Percentiles rank a stretch among this genome's conserved stretches.
Evolutionary conservation across 345 rosid species (phyloP).

Genomic region (Erucastrum elatum): DNA sequence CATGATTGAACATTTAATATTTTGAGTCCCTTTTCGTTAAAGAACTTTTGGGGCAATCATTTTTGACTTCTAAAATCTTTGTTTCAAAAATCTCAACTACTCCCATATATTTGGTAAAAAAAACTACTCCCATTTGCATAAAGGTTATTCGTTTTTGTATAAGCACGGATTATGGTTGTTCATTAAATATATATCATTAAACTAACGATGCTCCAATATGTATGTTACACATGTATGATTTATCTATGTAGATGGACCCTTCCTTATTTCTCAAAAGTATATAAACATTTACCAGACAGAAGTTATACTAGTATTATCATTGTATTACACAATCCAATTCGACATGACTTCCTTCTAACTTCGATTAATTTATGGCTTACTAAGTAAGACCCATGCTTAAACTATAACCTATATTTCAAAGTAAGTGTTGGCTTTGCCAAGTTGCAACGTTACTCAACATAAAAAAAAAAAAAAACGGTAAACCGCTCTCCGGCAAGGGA

Average conservation of each 20-base stretch:
- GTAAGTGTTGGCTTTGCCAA: neutral
- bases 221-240: neutral
- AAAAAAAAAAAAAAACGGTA: too few relatives aligned
- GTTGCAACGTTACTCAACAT: neutral
- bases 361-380: neutral
- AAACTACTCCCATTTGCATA: constrained; percentile 4
- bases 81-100: constrained; percentile 26
- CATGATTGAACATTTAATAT: constrained; percentile 2
- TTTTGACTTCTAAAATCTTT: constrained; percentile 22
- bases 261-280: neutral
- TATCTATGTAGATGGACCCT: neutral
- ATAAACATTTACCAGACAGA: neutral
- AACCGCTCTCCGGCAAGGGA: too few relatives aligned
- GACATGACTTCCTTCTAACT: neutral
- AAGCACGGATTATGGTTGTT: neutral
- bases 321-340: neutral
- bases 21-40: neutral
- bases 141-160: neutral
- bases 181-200: neutral
- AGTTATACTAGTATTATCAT: neutral
- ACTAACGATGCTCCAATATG: neutral
- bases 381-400: neutral
- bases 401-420: neutral
- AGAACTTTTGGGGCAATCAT: neutral
- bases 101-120: constrained; percentile 7